phyloP scores from a whole-genome alignment of 495 filamentous ascomycete genomes.

The Aspergillus panamensis region DNA sequence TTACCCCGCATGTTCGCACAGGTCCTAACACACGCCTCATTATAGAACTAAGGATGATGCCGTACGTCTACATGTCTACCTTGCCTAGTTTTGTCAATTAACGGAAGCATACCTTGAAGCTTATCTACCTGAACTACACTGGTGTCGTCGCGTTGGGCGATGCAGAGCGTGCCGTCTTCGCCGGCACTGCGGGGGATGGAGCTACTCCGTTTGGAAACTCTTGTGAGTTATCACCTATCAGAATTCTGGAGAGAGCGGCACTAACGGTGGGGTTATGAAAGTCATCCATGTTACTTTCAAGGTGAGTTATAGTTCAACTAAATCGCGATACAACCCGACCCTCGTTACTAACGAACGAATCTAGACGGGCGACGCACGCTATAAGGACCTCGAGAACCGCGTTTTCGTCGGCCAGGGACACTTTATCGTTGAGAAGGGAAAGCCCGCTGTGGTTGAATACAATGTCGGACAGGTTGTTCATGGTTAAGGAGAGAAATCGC shows the following conservation, averaged over 20 bases:
- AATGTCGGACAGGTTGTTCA: constrained; percentile 52
- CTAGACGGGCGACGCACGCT: constrained; percentile 44
- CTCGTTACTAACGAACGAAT: neutral
- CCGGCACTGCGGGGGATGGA: constrained; percentile 41
- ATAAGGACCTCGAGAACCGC: constrained; percentile 50
- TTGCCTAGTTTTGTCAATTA: neutral
- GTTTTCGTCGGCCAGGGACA: constrained; percentile 53
- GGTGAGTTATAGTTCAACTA: constrained; percentile 17
- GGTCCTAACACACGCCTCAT: neutral
- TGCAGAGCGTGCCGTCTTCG: constrained; percentile 40
- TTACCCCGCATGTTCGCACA: neutral
- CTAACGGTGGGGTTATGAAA: constrained; percentile 16
- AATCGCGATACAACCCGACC: neutral
- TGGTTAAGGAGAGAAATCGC: constrained; percentile 7
- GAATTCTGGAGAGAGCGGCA: neutral
- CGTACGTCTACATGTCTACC: constrained; percentile 17
- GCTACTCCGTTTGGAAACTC: constrained; percentile 54
- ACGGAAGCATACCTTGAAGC: constrained; percentile 1
- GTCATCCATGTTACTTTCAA: constrained; percentile 54
- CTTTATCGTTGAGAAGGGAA: constrained; percentile 52
- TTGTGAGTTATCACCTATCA: constrained; percentile 41
- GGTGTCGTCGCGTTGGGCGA: constrained; percentile 43
- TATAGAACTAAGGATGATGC: constrained; percentile 29
- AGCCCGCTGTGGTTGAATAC: constrained; percentile 55
- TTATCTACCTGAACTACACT: constrained; percentile 50